Percentiles rank a stretch among this genome's conserved stretches.
phyloP scores from a whole-genome alignment of 164 flowering plant genomes.

The Sedum album region DNA sequence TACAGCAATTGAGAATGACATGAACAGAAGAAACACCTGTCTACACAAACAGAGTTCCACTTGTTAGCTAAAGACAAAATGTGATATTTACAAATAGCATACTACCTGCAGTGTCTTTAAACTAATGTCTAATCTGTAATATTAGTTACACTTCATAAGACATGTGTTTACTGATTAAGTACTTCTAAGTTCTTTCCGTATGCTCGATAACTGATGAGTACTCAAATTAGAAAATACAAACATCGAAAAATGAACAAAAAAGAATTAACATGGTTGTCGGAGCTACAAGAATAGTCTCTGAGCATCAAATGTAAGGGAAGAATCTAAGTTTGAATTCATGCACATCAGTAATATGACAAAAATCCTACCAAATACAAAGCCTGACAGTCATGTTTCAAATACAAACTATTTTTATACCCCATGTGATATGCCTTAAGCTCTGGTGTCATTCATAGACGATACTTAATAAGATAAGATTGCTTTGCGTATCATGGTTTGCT shows the following conservation, averaged over 20 bases:
- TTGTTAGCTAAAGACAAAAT: conserved; percentile 28
- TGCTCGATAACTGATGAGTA: neutral
- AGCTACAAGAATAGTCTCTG: neutral
- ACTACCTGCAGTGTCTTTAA: neutral
- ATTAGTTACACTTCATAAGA: neutral
- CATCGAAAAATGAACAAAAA: neutral
- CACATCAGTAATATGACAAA: neutral
- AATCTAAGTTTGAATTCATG: neutral
- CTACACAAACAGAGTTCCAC: conserved; percentile 47
- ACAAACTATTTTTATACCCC: neutral
- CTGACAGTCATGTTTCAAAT: neutral
- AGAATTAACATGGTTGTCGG: neutral
- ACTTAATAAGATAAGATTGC: neutral
- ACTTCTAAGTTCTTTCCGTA: neutral
- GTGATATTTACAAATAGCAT: neutral
- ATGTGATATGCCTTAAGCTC: neutral
- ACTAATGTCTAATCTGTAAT: neutral
- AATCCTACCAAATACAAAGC: neutral
- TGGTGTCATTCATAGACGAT: neutral
- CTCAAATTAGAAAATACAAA: neutral
- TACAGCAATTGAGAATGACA: conserved; percentile 96
- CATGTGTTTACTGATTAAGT: neutral
- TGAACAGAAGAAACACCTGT: conserved; percentile 96
- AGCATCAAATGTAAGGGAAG: neutral
- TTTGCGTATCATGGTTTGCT: neutral